Conservation (phyloP, 1,139 yeast genomes). For the Sugiyamaella novakii region DNA sequence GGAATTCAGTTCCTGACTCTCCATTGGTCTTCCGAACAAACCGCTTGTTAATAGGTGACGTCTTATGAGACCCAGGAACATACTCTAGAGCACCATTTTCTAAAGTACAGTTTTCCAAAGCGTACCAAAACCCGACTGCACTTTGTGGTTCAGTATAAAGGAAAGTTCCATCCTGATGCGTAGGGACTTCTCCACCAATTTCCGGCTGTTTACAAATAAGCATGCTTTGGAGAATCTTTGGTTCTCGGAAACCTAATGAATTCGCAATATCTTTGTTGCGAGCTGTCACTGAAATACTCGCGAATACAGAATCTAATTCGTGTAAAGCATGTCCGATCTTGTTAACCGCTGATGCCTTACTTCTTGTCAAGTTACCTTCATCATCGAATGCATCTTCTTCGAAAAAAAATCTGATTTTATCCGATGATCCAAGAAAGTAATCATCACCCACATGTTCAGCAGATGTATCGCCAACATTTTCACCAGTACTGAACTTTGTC, state of each 20-base stretch:
- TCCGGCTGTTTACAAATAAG: conserved; percentile 76
- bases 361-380: conserved; percentile 53
- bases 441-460: conserved; percentile 67
- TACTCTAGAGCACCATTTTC: conserved; percentile 72
- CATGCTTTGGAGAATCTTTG: conserved; percentile 78
- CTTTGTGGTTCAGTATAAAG: conserved; percentile 70
- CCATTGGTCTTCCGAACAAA: conserved; percentile 54
- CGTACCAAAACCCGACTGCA: conserved; percentile 83
- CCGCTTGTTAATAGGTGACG: conserved; percentile 59
- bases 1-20: conserved; percentile 51
- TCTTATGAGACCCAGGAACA: conserved; percentile 74
- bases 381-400: conserved; percentile 65
- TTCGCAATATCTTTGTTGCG: conserved; percentile 56
- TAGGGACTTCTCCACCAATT: conserved; percentile 74
- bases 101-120: conserved; percentile 70
- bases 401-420: conserved; percentile 68
- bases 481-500: conserved; percentile 68
- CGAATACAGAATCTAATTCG: conserved; percentile 53
- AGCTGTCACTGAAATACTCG: conserved; percentile 53
- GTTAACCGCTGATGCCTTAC: conserved; percentile 63
- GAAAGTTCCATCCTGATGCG: conserved; percentile 78
- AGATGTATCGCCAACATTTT: conserved; percentile 47
- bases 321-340: conserved; percentile 83
- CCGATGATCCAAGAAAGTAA: conserved; percentile 69
- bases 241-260: conserved; percentile 59